Base-by-base conservation (phyloP, 1,139 yeast genomes). In the Entelexis sorbosivorans region DNA sequence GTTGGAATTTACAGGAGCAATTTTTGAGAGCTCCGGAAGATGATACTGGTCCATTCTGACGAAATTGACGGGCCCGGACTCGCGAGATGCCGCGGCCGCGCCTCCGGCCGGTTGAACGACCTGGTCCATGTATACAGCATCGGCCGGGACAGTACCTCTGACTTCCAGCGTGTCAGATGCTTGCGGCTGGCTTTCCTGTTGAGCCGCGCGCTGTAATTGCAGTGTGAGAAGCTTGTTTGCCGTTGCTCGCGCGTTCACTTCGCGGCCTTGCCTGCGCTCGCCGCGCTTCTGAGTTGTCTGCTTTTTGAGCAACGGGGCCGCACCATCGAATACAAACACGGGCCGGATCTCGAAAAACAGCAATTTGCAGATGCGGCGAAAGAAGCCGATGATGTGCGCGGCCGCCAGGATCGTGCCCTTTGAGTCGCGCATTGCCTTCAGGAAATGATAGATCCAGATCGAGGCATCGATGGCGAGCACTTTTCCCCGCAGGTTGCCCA, bases 321-420 rank as follows among this genome's bases (percentile, higher is more conserved):
- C 96, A 20, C 99, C 99, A 69, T 93, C 99, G 69, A 93, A 93
- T 0, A 93, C 95, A 73, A 93, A 93, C 13, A 93, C 84, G 0
- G 99, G 98, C 52, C 73, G 75, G 32, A 93, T 87, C 0, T 97
- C 98, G 69, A 81, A 86, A 65, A 79, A 93, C 19, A 93, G 67
- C 53, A 93, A 69, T 62, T 93, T 93, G 69, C 98, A 89, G 14
- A 93, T 88, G 53, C 99, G 74, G 58, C 97, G 71, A 66, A 91
- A 91, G 64, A 93, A 93, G 11, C 99, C 99, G 28, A 89, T 83
- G 20, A 91, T 78, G 65, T 93, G 98, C 0, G 96, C 82, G 57
- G 80, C 84, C 38, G 76, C 76, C 56, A 91, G 66, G 1, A 86
- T 78, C 56, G 84, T 78, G 17, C 97, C 98, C 40, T 84, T 84